Percentiles rank a stretch among this genome's conserved stretches.
Evolutionary conservation across 805 yeast species (phyloP).

Genomic region (Starmerella etchellsii): DNA sequence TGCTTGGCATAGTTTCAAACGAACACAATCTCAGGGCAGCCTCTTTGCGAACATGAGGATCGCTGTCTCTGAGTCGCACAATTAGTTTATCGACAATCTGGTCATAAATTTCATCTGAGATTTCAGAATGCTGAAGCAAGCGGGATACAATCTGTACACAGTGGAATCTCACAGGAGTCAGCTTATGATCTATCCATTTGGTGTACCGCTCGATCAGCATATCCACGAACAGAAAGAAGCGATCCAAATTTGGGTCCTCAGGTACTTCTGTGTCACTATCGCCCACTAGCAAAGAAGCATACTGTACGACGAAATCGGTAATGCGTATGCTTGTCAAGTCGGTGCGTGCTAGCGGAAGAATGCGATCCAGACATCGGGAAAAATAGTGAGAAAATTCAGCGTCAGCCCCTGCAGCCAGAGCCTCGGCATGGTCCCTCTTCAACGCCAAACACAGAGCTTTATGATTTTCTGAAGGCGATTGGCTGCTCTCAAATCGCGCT

Average conservation of each 20-base stretch:
- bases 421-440: slow-evolving; percentile 5
- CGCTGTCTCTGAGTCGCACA: slow-evolving; percentile 52
- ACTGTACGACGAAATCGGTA: slow-evolving; percentile 82
- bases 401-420: slow-evolving; percentile 18
- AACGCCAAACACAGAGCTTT: slow-evolving; percentile 6
- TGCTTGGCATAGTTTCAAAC: slow-evolving; percentile 42
- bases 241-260: background rate
- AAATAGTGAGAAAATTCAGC: slow-evolving; percentile 42
- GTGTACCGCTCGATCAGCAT: slow-evolving; percentile 29
- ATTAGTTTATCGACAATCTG: slow-evolving; percentile 47
- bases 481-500: slow-evolving; percentile 17
- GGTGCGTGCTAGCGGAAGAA: slow-evolving; percentile 68
- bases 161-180: slow-evolving; percentile 65
- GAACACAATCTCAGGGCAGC: slow-evolving; percentile 73
- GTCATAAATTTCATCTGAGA: slow-evolving; percentile 60
- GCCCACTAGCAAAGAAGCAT: slow-evolving; percentile 46
- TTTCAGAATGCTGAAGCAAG: slow-evolving; percentile 58
- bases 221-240: slow-evolving; percentile 10
- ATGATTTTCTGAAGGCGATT: slow-evolving; percentile 7
- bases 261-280: slow-evolving; percentile 40
- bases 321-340: slow-evolving; percentile 81
- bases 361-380: slow-evolving; percentile 47
- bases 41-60: slow-evolving; percentile 65
- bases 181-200: slow-evolving; percentile 67
- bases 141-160: slow-evolving; percentile 64